A percentile compares a stretch with the other conserved stretches of the same genome.
phyloP scores from a whole-genome alignment of 106 monocot species.

The Ottelia alismoides region DNA sequence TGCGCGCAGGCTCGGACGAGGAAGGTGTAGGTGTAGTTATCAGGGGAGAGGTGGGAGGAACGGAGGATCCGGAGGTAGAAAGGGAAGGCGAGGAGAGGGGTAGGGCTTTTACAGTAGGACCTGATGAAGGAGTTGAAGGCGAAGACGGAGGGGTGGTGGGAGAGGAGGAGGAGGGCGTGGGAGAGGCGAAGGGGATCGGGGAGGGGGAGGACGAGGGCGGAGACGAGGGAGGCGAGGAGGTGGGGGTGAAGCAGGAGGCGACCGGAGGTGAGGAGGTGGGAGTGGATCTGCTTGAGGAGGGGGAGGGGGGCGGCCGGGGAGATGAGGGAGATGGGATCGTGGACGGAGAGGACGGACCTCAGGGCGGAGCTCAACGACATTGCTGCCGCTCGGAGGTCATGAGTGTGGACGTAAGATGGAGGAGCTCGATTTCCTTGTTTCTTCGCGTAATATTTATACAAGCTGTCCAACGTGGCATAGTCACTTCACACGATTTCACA shows the following conservation, averaged over 20 bases:
- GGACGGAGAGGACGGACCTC: neutral
- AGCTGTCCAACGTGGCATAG: no score
- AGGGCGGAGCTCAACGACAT: neutral
- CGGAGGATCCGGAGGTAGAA: conserved; percentile 4
- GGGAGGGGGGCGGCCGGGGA: neutral
- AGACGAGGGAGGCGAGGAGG: conserved; percentile 7
- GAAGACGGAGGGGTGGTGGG: conserved; percentile 4
- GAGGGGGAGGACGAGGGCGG: conserved; percentile 22
- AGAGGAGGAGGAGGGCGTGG: conserved; percentile 9
- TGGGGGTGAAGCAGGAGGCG: conserved; percentile 5
- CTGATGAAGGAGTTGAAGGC: conserved; percentile 37
- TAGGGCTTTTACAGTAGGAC: neutral
- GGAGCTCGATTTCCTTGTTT: no score
- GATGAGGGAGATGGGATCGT: neutral
- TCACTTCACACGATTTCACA: no score
- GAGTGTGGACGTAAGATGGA: no score
- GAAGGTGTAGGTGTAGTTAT: conserved; percentile 48
- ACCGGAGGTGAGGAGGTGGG: conserved; percentile 22
- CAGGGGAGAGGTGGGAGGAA: conserved; percentile 17
- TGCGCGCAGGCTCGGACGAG: conserved; percentile 25
- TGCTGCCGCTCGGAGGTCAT: no score
- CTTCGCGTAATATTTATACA: no score
- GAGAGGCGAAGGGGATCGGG: conserved; percentile 10
- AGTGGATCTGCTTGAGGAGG: conserved; percentile 24
- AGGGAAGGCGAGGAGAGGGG: neutral